Evolutionary conservation across 2,329 filamentous ascomycete genomes (phyloP).

Genomic region (Aureobasidium mangrovei): DNA sequence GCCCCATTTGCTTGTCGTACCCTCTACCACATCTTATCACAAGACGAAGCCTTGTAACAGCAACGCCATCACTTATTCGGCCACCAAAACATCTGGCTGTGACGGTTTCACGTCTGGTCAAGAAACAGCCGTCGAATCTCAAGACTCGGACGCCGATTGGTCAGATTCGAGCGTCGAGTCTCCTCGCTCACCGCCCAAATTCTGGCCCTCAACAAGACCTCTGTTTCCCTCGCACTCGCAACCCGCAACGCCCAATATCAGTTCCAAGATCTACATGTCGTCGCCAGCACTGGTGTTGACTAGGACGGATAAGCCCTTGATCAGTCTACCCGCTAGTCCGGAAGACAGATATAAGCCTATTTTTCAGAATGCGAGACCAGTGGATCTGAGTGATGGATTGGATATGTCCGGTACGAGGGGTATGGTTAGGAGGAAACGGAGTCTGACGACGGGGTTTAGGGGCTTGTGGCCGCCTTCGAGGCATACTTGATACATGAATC

Average conservation of each 20-base stretch:
- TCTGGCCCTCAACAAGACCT: conserved; percentile 18
- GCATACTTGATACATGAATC: too few species aligned
- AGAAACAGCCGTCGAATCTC: conserved; percentile 18
- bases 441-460: conserved; percentile 23
- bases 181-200: conserved; percentile 21
- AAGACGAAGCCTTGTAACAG: not conserved
- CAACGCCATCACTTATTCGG: not conserved
- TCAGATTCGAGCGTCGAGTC: conserved; percentile 24
- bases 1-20: not conserved
- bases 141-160: conserved; percentile 24
- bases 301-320: not conserved
- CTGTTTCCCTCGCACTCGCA: conserved; percentile 25
- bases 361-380: conserved; percentile 26
- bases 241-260: conserved; percentile 21
- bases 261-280: conserved; percentile 14
- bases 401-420: conserved; percentile 21
- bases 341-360: conserved; percentile 35
- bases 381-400: conserved; percentile 2
- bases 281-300: conserved; percentile 12
- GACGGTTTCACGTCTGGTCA: conserved; percentile 10
- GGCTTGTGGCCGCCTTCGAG: conserved; percentile 19
- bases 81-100: not conserved
- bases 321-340: conserved; percentile 26
- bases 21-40: not conserved
- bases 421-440: conserved; percentile 21